A percentile compares a stretch with the other conserved stretches of the same genome.
These are phyloP conservation scores for Kazachstania martiniae DNA, from an alignment of 805 yeast species.

Conservation along the genomic window DNA sequence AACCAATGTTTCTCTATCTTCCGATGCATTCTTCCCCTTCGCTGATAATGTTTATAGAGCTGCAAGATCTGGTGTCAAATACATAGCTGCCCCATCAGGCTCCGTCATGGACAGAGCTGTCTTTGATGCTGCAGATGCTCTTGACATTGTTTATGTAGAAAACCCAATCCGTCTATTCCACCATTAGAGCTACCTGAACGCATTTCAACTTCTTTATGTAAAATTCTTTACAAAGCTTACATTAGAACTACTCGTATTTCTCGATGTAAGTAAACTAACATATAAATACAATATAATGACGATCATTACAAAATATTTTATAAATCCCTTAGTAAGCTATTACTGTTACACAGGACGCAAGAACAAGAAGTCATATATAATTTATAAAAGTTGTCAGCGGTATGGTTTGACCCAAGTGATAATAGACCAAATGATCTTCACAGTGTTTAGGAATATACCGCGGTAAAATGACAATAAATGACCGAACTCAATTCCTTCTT, in stretches of 20 bases:
- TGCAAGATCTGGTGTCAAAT: conserved; percentile 91
- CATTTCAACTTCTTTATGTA: no score
- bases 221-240: no score
- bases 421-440: conserved; percentile 84
- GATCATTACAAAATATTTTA: no score
- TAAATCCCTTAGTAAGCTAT: no score
- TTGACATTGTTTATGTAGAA: conserved; percentile 85
- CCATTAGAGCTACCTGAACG: no score
- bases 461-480: conserved; percentile 48
- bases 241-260: no score
- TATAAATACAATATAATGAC: no score
- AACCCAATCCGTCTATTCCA: conserved; percentile 97
- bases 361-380: no score
- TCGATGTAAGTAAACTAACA: no score
- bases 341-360: no score
- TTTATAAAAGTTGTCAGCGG: conserved; percentile 78
- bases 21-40: conserved; percentile 99
- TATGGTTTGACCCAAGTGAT: conserved; percentile 99
- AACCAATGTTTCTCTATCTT: conserved; percentile 79
- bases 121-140: conserved; percentile 88
- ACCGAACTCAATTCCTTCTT: conserved; percentile 48
- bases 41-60: conserved; percentile 98
- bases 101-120: conserved; percentile 97
- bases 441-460: conserved; percentile 99
- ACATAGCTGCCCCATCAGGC: conserved; percentile 93